Evolutionary conservation across 805 yeast genomes (phyloP).

Genomic region (Yarrowia bubula): DNA sequence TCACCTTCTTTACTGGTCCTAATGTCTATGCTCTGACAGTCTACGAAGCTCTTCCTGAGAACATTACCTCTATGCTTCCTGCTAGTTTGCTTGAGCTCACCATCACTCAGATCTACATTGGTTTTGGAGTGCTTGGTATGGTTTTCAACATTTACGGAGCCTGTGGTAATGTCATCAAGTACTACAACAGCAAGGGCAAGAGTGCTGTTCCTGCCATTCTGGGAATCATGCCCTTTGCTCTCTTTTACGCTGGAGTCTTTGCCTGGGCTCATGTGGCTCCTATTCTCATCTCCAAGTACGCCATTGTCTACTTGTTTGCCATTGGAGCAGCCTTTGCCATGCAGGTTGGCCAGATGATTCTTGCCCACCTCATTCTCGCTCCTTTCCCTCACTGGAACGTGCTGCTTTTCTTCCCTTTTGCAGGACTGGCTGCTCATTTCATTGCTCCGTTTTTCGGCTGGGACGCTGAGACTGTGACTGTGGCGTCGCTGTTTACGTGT

Average conservation of each 20-base stretch:
- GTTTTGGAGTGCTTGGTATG: conserved; percentile 56
- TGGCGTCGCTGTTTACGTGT: conserved; percentile 62
- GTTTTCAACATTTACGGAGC: conserved; percentile 70
- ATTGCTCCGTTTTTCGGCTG: conserved; percentile 29
- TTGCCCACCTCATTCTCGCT: conserved; percentile 80
- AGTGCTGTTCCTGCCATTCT: conserved; percentile 42
- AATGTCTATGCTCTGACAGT: conserved; percentile 57
- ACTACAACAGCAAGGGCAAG: conserved; percentile 29
- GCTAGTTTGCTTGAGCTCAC: neutral
- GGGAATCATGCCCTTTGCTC: conserved; percentile 67
- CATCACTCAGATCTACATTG: conserved; percentile 46
- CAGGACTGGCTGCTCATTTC: conserved; percentile 37
- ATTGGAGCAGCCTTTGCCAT: conserved; percentile 77
- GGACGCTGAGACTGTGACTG: conserved; percentile 46
- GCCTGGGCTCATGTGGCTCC: conserved; percentile 51
- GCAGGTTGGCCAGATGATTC: conserved; percentile 85
- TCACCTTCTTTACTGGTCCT: conserved; percentile 71
- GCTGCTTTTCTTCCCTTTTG: conserved; percentile 56
- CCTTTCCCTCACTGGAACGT: conserved; percentile 66
- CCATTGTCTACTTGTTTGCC: conserved; percentile 60
- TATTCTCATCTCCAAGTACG: conserved; percentile 38
- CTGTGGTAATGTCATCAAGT: conserved; percentile 55
- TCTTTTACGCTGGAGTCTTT: conserved; percentile 52
- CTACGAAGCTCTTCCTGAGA: conserved; percentile 32
- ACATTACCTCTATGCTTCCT: neutral